Percentiles rank a stretch among this genome's conserved stretches.
These are phyloP conservation scores for Senna siamea DNA, from an alignment of 306 rosid genomes.

Conservation along the genomic window DNA sequence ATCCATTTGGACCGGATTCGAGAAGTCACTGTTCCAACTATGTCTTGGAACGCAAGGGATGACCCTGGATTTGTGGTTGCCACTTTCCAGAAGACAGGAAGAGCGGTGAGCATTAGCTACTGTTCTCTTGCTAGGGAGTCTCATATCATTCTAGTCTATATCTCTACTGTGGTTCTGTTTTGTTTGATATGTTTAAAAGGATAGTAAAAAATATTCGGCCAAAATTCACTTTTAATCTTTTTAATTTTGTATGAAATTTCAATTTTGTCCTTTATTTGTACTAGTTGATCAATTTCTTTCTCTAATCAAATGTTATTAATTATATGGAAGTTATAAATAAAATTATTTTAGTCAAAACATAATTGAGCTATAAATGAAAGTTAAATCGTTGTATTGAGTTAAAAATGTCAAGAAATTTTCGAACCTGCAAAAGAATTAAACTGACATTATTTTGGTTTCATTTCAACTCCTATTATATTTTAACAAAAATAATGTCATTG, in stretches of 20 bases:
- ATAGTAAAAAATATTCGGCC: background rate
- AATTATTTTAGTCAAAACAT: too few relatives aligned
- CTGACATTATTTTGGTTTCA: too few relatives aligned
- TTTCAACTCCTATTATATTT: too few relatives aligned
- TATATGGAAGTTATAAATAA: too few relatives aligned
- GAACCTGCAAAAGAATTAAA: too few relatives aligned
- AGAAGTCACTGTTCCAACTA: constrained; percentile 69
- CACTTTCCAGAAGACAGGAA: constrained; percentile 55
- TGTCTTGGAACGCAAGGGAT: constrained; percentile 73
- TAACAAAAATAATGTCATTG: too few relatives aligned
- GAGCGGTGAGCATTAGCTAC: constrained; percentile 57
- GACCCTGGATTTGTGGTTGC: constrained; percentile 79
- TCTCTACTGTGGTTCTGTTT: constrained; percentile 45
- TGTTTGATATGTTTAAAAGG: constrained; percentile 43
- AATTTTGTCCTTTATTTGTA: background rate
- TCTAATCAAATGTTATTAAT: too few relatives aligned
- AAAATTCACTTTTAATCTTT: too few relatives aligned
- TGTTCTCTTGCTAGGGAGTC: constrained; percentile 76
- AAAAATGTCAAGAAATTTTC: too few relatives aligned
- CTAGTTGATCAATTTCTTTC: background rate
- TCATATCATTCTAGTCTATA: constrained; percentile 48
- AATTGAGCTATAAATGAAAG: too few relatives aligned
- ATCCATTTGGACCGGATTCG: constrained; percentile 62
- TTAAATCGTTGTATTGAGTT: too few relatives aligned
- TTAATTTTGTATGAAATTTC: background rate